Conservation (phyloP, 1,284 basidiomycete genomes). For the Fistulinella cinereoalba region DNA sequence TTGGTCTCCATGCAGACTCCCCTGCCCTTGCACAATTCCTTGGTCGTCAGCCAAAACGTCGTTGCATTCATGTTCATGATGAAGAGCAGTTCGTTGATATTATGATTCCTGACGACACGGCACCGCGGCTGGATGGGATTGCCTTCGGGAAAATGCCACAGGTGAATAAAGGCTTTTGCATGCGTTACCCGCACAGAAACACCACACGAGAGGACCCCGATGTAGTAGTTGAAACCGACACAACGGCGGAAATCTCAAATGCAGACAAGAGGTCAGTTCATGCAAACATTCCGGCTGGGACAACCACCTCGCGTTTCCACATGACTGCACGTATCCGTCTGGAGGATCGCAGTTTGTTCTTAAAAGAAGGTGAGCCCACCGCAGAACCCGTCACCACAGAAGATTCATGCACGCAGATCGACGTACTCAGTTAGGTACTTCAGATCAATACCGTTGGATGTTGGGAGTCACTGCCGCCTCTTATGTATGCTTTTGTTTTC, state of each 20-base stretch:
- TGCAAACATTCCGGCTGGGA: conserved; percentile 17
- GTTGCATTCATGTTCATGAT: conserved; percentile 53
- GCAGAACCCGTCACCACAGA: background rate
- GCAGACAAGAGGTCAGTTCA: conserved; percentile 1
- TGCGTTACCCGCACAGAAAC: conserved; percentile 48
- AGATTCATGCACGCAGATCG: conserved; percentile 37
- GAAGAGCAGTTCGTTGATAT: conserved; percentile 45
- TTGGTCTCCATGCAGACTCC: conserved; percentile 68
- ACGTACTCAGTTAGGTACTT: conserved; percentile 32
- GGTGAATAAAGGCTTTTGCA: conserved; percentile 34
- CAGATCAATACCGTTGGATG: conserved; percentile 69
- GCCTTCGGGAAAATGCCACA: conserved; percentile 6
- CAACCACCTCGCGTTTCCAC: conserved; percentile 57
- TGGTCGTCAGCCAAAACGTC: conserved; percentile 54
- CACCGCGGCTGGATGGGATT: conserved; percentile 1
- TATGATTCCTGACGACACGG: conserved; percentile 1
- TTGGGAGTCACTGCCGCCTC: conserved; percentile 64
- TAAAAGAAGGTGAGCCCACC: conserved; percentile 48
- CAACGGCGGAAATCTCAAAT: background rate
- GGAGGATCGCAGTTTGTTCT: conserved; percentile 61
- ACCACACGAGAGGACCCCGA: conserved; percentile 38
- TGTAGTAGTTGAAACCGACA: conserved; percentile 18
- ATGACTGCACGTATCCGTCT: conserved; percentile 60
- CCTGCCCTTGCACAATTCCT: conserved; percentile 70
- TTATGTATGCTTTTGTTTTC: conserved; percentile 46